phyloP scores from a whole-genome alignment of 345 rosid genomes.

The Cardiospermum halicacabum region DNA sequence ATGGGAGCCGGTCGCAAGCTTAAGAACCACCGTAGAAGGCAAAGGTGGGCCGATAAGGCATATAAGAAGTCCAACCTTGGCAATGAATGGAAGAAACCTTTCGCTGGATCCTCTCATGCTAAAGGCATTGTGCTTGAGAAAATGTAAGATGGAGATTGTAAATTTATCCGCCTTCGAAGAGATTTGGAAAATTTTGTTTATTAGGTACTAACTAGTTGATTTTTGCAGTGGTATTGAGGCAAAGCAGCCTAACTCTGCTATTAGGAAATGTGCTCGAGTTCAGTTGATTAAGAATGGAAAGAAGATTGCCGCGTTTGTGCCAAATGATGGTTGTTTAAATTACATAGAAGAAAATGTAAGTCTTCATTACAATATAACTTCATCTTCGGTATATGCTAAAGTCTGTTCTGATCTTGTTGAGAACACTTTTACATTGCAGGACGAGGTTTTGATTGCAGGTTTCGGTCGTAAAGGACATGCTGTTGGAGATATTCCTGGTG shows the following conservation, averaged over 20 bases:
- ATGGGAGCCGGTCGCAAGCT: conserved; percentile 60
- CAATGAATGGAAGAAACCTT: conserved; percentile 54
- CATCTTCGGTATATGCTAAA: not conserved
- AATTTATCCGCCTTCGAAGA: not conserved
- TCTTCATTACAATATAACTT: not conserved
- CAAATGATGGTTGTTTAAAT: conserved; percentile 44
- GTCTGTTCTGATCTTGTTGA: not conserved
- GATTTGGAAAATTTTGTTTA: not conserved
- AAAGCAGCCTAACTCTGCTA: conserved; percentile 46
- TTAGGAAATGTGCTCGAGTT: conserved; percentile 39
- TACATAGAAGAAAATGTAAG: conserved; percentile 42
- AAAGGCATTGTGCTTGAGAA: conserved; percentile 69
- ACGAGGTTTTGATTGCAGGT: conserved; percentile 68
- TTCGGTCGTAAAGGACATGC: conserved; percentile 60
- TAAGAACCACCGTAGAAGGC: conserved; percentile 32
- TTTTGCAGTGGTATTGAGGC: conserved; percentile 40
- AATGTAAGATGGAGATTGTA: conserved; percentile 27
- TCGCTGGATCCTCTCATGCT: conserved; percentile 63
- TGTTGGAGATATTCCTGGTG: conserved; percentile 77
- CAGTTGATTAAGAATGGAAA: conserved; percentile 42
- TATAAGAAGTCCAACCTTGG: conserved; percentile 43
- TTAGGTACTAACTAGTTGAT: not conserved
- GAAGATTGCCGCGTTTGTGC: conserved; percentile 42
- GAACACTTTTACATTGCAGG: conserved; percentile 27
- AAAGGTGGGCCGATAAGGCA: conserved; percentile 48